Base-by-base conservation (phyloP, 108 stramenopile genomes). In the Cylindrotheca closterium region DNA sequence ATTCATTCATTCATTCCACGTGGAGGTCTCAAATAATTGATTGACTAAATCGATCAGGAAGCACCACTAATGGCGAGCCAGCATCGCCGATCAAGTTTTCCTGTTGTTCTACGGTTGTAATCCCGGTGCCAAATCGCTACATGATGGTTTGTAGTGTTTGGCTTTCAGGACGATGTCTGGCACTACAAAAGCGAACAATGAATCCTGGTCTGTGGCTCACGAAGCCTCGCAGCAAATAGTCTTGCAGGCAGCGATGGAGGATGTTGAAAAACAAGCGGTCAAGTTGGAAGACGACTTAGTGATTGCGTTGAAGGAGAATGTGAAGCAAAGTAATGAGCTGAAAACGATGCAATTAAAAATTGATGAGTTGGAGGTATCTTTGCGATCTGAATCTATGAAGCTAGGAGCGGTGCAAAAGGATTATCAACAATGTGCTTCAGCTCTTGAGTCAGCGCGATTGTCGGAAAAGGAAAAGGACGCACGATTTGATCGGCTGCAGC, bases 401-500 rank as follows among this genome's bases (percentile, higher is more conserved):
- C 26, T 60, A 18, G 25, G 58, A 18, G 10, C 34, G 3, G 32
- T 73, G 21, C 47, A 55, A 49, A 27, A 22, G 30, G 42, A 52
- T 26, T 4, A 50, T 21, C 56, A 56, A 47, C 31, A 31, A 37
- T 19, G 18, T 0, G 10, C 5, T 32, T 1, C 2, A 3, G 22
- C 47, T 4, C 17, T 7, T 1, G n/a, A 24, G 34, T 15, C 31
- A 3, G 10, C 26, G 57, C 48, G 58, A 58, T 58, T 65, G 45
- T 51, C 61, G 49, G 5, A 30, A 4, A 51, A 55, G 21, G 22
- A 27, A 18, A 25, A 58, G 7, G 31, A 68, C 29, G 83, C 79
- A 55, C 71, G 79, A n/a, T 26, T 56, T 7, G 75, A 75, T 53
- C 79, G 89, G 8, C 30, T 79, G 31, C 73, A 73, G n/a, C 69